phyloP scores from a whole-genome alignment of 2,329 filamentous ascomycete species.

The Aureobasidium lini region DNA sequence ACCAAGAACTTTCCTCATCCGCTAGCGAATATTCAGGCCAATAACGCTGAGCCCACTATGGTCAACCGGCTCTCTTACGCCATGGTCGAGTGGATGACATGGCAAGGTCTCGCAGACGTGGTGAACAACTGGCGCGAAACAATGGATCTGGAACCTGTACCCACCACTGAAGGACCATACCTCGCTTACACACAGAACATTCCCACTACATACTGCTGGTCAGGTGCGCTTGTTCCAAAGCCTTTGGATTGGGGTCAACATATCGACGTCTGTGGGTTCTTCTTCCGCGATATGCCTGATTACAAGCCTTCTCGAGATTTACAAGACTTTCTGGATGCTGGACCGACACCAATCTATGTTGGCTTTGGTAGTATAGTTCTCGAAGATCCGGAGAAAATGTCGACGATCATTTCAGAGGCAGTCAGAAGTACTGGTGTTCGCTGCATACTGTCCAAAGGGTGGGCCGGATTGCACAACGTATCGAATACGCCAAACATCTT shows the following conservation, averaged over 20 bases:
- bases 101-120: constrained; percentile 55
- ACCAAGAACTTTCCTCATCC: constrained; percentile 82
- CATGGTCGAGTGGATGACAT: constrained; percentile 84
- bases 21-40: constrained; percentile 70
- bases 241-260: not conserved
- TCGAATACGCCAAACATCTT: constrained; percentile 9
- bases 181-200: constrained; percentile 12
- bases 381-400: constrained; percentile 29
- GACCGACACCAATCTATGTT: constrained; percentile 16
- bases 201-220: constrained; percentile 21
- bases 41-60: constrained; percentile 58
- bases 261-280: constrained; percentile 29
- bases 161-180: not conserved
- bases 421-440: constrained; percentile 22
- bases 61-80: constrained; percentile 81
- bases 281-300: constrained; percentile 13
- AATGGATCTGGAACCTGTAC: constrained; percentile 12
- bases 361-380: constrained; percentile 22
- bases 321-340: constrained; percentile 14
- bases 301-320: constrained; percentile 13
- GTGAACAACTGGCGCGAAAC: constrained; percentile 15
- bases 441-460: not conserved
- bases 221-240: not conserved
- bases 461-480: constrained; percentile 18
- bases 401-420: constrained; percentile 29